These are phyloP conservation scores for Clathrospora elynae DNA, from an alignment of 2,329 filamentous ascomycete genomes.

Conservation along the genomic window DNA sequence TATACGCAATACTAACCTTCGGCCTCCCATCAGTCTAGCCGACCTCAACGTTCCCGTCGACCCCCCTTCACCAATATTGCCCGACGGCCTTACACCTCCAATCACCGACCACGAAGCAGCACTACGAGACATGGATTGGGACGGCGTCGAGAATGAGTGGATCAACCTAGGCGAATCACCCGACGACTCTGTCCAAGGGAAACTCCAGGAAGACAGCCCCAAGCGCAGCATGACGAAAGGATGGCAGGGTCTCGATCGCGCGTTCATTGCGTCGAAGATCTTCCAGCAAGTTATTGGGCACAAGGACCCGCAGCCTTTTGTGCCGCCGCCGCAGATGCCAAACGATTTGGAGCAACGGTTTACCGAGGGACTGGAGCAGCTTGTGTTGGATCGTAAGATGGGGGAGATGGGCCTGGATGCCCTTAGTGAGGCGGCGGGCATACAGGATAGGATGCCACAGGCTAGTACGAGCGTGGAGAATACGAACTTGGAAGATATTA, in stretches of 20 bases:
- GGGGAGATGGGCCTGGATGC: not conserved
- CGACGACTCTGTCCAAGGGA: constrained; percentile 2
- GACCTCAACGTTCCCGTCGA: not conserved
- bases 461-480: not conserved
- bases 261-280: constrained; percentile 8
- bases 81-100: constrained; percentile 6
- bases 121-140: too few species aligned
- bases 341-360: constrained; percentile 11
- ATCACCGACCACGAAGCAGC: not conserved
- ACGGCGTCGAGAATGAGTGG: too few species aligned
- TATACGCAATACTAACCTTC: not conserved
- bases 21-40: constrained; percentile 3
- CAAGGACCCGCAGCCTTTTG: constrained; percentile 16
- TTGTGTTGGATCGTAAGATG: constrained; percentile 5
- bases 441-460: not conserved
- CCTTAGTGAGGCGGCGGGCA: not conserved
- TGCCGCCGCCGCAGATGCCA: constrained; percentile 16
- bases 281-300: constrained; percentile 23
- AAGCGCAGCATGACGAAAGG: constrained; percentile 4
- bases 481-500: constrained; percentile 1
- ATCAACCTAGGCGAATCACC: too few species aligned
- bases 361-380: constrained; percentile 13
- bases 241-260: constrained; percentile 1
- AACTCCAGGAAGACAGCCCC: constrained; percentile 1
- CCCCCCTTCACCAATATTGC: constrained; percentile 3